Evolutionary conservation across 441 rosid species (phyloP).

Genomic region (Biscutella laevigata): DNA sequence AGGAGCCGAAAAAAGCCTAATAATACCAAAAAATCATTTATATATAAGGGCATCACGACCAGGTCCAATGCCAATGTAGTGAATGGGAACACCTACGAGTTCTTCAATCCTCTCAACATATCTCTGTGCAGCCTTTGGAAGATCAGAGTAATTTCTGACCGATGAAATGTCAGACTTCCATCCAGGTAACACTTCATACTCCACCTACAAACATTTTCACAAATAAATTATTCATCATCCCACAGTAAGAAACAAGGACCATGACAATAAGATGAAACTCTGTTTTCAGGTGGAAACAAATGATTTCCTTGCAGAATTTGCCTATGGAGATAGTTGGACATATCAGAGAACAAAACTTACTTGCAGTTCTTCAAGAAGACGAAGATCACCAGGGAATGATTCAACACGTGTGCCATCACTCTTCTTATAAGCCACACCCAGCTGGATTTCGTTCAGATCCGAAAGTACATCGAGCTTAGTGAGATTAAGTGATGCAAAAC

Average conservation of each 20-base stretch:
- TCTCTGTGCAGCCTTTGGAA: conserved; percentile 67
- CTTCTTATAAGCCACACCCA: conserved; percentile 69
- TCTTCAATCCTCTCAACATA: conserved; percentile 89
- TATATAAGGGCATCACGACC: conserved; percentile 87
- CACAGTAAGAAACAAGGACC: neutral
- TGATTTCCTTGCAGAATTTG: neutral
- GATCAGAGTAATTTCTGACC: conserved; percentile 61
- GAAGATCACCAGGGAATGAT: conserved; percentile 83
- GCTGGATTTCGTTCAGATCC: conserved; percentile 65
- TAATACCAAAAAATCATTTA: conserved; percentile 40
- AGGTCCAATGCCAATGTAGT: conserved; percentile 86
- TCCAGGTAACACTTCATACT: conserved; percentile 82
- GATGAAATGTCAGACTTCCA: conserved; percentile 81
- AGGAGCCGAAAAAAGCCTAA: conserved; percentile 19
- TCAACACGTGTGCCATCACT: conserved; percentile 64
- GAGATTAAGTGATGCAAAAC: conserved; percentile 81
- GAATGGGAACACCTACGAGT: conserved; percentile 67
- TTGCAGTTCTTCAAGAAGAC: conserved; percentile 68
- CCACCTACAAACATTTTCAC: conserved; percentile 46
- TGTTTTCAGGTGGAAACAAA: neutral
- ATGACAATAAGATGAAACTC: neutral
- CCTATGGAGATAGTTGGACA: neutral
- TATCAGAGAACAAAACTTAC: conserved; percentile 26
- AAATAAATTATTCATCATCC: neutral
- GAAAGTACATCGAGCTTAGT: conserved; percentile 93